phyloP scores from a whole-genome alignment of 169 alveolate genomes.

The Eimeria acervulina region DNA sequence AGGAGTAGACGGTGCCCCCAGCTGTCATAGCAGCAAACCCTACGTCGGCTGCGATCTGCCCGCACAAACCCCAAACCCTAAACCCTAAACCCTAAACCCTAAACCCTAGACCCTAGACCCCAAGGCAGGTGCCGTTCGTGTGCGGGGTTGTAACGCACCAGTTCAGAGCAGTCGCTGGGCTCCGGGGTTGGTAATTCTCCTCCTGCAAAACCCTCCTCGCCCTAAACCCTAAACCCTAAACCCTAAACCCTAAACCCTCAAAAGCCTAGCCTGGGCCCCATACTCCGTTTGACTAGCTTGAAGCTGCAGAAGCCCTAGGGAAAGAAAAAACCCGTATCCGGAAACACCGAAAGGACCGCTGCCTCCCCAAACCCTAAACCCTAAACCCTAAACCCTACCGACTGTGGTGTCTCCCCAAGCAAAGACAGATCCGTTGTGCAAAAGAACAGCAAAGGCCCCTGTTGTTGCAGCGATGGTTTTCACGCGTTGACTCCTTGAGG shows the following conservation, averaged over 20 bases:
- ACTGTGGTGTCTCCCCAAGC: conserved; percentile 71
- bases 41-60: not conserved
- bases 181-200: not conserved
- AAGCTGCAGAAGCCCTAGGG: not conserved
- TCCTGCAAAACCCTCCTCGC: not conserved
- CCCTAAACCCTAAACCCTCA: conserved; percentile 19
- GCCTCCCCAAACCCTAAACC: conserved; percentile 13
- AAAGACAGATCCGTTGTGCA: conserved; percentile 36
- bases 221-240: not conserved
- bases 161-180: not conserved
- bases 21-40: conserved; percentile 14
- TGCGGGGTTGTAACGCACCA: too few relatives aligned
- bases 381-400: conserved; percentile 37
- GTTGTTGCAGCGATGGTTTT: conserved; percentile 43
- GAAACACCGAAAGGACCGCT: not conserved
- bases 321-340: not conserved
- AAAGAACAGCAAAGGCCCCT: conserved; percentile 69
- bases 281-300: not conserved
- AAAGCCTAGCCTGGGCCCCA: not conserved
- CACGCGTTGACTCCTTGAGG: conserved; percentile 61
- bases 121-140: too few relatives aligned
- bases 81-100: conserved; percentile 4
- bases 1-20: not conserved
- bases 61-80: not conserved
- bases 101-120: too few relatives aligned